These are phyloP conservation scores for Podila clonocystis DNA, from an alignment of 192 early-diverging fungal species.

Conservation along the genomic window DNA sequence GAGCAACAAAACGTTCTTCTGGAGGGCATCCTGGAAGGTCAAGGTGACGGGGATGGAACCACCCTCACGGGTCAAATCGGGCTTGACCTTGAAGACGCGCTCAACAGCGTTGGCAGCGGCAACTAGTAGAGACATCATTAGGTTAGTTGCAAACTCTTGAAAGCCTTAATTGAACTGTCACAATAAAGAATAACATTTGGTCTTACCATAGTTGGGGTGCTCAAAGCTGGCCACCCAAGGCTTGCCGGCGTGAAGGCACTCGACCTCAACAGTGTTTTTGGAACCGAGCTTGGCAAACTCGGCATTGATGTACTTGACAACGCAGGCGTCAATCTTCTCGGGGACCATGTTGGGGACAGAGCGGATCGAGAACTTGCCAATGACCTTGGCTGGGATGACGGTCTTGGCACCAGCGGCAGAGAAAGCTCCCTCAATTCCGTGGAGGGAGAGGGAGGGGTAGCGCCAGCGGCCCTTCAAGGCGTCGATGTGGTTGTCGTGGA, in stretches of 20 bases:
- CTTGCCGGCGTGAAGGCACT: slow-evolving; percentile 86
- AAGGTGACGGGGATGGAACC: slow-evolving; percentile 98
- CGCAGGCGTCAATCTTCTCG: slow-evolving; percentile 77
- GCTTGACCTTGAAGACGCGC: slow-evolving; percentile 90
- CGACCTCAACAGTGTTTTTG: slow-evolving; percentile 86
- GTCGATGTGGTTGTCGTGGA: slow-evolving; percentile 78
- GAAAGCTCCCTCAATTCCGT: slow-evolving; percentile 98
- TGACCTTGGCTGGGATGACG: slow-evolving; percentile 94
- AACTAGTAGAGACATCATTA: slow-evolving; percentile 51
- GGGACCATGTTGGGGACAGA: slow-evolving; percentile 95
- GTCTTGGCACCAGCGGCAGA: slow-evolving; percentile 95
- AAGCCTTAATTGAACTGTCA: not conserved
- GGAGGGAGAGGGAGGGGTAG: slow-evolving; percentile 93
- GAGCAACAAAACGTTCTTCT: slow-evolving; percentile 90
- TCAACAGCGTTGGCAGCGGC: slow-evolving; percentile 93
- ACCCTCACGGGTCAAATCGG: slow-evolving; percentile 97
- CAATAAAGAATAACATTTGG: slow-evolving; percentile 4
- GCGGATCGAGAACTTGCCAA: slow-evolving; percentile 99
- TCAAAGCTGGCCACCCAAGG: slow-evolving; percentile 92
- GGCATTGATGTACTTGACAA: slow-evolving; percentile 75
- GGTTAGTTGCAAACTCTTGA: not conserved
- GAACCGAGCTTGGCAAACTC: slow-evolving; percentile 91
- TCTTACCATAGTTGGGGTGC: slow-evolving; percentile 89
- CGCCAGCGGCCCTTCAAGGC: slow-evolving; percentile 95
- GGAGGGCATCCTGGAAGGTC: slow-evolving; percentile 95